Percentiles rank a stretch among this genome's conserved stretches.
Conservation (phyloP, 169 alveolate species). For the Neospora caninum region DNA sequence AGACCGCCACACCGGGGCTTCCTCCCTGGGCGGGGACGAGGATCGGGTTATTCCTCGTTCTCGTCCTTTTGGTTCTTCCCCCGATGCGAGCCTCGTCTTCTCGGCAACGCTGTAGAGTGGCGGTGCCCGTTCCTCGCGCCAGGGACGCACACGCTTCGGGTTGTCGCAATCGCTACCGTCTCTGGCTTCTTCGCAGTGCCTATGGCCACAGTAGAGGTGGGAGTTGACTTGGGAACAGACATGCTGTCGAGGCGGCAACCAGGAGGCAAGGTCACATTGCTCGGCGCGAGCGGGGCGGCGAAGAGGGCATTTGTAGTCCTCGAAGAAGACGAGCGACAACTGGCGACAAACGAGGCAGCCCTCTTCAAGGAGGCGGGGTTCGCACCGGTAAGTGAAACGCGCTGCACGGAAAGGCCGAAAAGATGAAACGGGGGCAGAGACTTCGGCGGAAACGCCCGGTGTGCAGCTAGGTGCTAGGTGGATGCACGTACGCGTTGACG, state of each 20-base stretch:
- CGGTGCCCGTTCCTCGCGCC: not conserved
- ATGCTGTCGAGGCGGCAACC: not conserved
- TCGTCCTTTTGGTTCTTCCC: not conserved
- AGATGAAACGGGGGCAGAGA: too few species aligned
- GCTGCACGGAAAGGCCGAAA: too few species aligned
- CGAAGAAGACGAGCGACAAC: not conserved
- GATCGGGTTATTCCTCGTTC: too few species aligned
- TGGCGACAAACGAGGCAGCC: not conserved
- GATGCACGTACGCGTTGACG: too few species aligned
- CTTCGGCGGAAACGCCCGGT: too few species aligned
- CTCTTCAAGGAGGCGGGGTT: not conserved
- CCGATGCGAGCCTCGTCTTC: not conserved
- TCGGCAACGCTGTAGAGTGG: constrained; percentile 5
- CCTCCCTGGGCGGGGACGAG: too few species aligned
- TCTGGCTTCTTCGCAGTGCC: not conserved
- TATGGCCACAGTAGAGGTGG: not conserved
- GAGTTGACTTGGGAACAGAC: not conserved
- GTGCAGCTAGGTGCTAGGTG: too few species aligned
- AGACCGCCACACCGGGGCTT: not conserved
- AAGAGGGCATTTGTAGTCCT: not conserved
- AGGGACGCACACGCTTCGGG: not conserved
- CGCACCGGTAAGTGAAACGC: not conserved
- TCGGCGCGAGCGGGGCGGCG: constrained; percentile 8
- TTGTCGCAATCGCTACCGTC: not conserved
- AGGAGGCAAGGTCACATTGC: not conserved